Evolutionary conservation across 192 early-diverging fungal species (phyloP), one percentile per base, ranked within the genome.

Genomic region (Backusella morwellensis): DNA sequence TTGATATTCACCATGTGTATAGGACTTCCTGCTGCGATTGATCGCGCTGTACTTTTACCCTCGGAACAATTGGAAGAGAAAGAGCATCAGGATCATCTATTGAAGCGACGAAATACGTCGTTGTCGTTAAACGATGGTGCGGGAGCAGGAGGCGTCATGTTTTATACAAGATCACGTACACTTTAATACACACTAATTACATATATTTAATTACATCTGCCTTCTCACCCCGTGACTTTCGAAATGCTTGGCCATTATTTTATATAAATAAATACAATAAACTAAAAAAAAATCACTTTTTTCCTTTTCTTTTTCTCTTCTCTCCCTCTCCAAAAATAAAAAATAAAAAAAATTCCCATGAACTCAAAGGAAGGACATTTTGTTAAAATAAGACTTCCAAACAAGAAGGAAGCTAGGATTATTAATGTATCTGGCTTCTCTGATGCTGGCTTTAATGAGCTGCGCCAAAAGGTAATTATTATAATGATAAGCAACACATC

Each of bases 1-100:
- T 3, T 32, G 32, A 40, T 40, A 44, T 44, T 44, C 14, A 44
- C 42, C 42, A 44, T 17, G 23, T 41, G 7, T 40, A 40, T 11
- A 80, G 78, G 81, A 40, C 38, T 82, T 47, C 81, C 81, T 38
- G 81, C 74, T n/a, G 56, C 81, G 0, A 82, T 82, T 40, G 81
- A 82, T 70, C 63, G 81, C 21, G 81, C 81, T 32, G 78, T 82
- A 5, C 38, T 82, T 19, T 41, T 82, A 36, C 81, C 81, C 41
- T 76, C 74, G 1, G 81, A 82, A 19, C 77, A 82, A 54, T 70
- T 78, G 26, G 76, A 82, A 59, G 50, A 74, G 21, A 54, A 35
- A 0, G 81, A 82, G 54, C 41, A 52, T 14, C 66, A 82, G 66
- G 77, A 79, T 6, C 34, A 71, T 17, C 9, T 59, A 19, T 14